Evolutionary conservation across 1,284 basidiomycete genomes (phyloP).

Genomic region (Omphalotus olearius): DNA sequence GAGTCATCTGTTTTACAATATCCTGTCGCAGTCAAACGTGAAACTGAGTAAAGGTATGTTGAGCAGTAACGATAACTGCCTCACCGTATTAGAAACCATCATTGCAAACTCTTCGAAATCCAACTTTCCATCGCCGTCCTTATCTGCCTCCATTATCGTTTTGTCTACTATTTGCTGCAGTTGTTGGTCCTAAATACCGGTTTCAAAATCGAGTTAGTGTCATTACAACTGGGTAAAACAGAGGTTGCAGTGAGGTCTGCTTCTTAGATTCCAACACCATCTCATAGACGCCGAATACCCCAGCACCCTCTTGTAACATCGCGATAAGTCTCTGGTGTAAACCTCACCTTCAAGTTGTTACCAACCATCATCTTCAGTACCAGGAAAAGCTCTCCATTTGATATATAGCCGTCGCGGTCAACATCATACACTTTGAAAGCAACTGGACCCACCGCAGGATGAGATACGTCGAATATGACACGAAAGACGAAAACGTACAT

Average conservation of each 20-base stretch:
- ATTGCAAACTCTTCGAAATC: constrained; percentile 95
- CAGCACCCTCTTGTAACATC: too few species aligned
- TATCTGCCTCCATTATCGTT: constrained; percentile 99
- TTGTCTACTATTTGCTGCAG: constrained; percentile 99
- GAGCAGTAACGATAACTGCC: constrained; percentile 21
- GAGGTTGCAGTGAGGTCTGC: too few species aligned
- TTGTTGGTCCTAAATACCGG: constrained; percentile 80
- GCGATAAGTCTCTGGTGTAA: too few species aligned
- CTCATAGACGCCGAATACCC: too few species aligned
- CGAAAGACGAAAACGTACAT: constrained; percentile 54
- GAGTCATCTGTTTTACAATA: constrained; percentile 97
- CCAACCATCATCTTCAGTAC: constrained; percentile 99
- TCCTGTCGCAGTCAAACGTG: constrained; percentile 44
- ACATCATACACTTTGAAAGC: constrained; percentile 99
- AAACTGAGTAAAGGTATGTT: neutral
- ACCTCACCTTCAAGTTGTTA: constrained; percentile 86
- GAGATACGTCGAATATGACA: constrained; percentile 17
- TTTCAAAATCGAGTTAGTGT: too few species aligned
- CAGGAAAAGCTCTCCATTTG: constrained; percentile 98
- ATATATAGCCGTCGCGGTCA: constrained; percentile 95
- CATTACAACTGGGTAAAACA: too few species aligned
- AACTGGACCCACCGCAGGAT: constrained; percentile 43
- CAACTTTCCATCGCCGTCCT: constrained; percentile 95
- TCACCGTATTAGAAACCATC: constrained; percentile 95
- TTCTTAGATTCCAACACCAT: too few species aligned